Base-by-base conservation (phyloP, 768 basidiomycete genomes). In the Stropharia rugosoannulata region DNA sequence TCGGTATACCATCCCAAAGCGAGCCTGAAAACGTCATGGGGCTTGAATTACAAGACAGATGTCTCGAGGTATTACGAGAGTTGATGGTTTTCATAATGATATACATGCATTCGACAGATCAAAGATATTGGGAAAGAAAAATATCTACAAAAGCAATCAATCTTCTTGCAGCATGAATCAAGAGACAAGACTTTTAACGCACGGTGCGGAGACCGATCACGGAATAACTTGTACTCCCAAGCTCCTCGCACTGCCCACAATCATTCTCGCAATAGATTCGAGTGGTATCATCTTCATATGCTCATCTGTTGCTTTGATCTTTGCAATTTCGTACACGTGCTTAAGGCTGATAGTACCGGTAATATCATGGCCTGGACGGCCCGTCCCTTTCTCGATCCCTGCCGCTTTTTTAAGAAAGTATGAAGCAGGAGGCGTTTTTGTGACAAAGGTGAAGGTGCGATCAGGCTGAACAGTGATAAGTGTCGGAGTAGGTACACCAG, bases 281-380 rank as follows among this genome's bases (percentile, higher is more conserved):
- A 96, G 79, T 59, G 85, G 83, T 60, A 97, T 79, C 67, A 90
- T 89, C 75, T 83, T 89, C 79, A 97, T 76, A 70, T 93, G 89
- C 60, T 89, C 89, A 75, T 99, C 97, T 66, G 81, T 84, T 51
- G 85, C 81, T 78, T 99, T 99, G 72, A 99, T 90, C 81, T 92
- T 96, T 37, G 96, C 93, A 69, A 99, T 97, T 79, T 98, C 97
- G 73, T 95, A 98, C 69, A 98, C 83, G 79, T 98, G 95, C 79
- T 99, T 99, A 65, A 98, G 81, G 67, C 84, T 90, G 70, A 98
- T 80, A 44, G 90, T 93, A 48, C 89, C 93, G 58, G 84, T 78
- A 57, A 80, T 76, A 66, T 90, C 87, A 74, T 89, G 83, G 55
- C 93, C 85, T 64, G 92, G 87, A 66, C 85, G 85, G 42, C 85